A percentile compares a stretch with the other conserved stretches of the same genome.
Evolutionary conservation across 345 rosid genomes (phyloP).

Genomic region (Pugionium cornutum): DNA sequence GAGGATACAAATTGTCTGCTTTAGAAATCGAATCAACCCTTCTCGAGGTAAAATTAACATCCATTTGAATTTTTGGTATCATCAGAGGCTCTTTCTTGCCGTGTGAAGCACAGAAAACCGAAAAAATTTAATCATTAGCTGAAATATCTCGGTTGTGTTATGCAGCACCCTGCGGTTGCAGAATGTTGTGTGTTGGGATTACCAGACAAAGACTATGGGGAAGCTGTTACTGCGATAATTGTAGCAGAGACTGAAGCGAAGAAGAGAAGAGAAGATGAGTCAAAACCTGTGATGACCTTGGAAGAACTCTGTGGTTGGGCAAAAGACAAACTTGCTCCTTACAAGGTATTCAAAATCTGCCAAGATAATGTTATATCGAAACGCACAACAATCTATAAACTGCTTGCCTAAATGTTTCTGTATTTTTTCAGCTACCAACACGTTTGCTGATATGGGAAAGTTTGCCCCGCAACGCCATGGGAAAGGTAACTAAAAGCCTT

Average conservation of each 20-base stretch:
- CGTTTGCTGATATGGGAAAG: slow-evolving; percentile 79
- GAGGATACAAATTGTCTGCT: slow-evolving; percentile 96
- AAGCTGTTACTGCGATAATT: slow-evolving; percentile 71
- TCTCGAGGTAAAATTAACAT: slow-evolving; percentile 59
- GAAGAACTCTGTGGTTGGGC: slow-evolving; percentile 82
- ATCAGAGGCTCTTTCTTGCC: background rate
- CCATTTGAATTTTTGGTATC: background rate
- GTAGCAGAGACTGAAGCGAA: slow-evolving; percentile 57
- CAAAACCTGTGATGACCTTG: slow-evolving; percentile 62
- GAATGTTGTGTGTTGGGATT: slow-evolving; percentile 95
- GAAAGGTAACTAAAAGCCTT: slow-evolving; percentile 59
- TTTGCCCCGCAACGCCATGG: slow-evolving; percentile 97
- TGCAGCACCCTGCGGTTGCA: slow-evolving; percentile 77
- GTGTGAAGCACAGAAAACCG: background rate
- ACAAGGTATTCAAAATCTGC: slow-evolving; percentile 61
- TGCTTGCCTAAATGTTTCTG: background rate
- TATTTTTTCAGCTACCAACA: slow-evolving; percentile 70
- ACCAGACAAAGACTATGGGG: slow-evolving; percentile 86
- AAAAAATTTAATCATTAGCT: background rate
- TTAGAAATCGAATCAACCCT: slow-evolving; percentile 90
- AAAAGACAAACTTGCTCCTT: slow-evolving; percentile 94
- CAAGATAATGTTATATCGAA: background rate
- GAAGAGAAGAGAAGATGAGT: slow-evolving; percentile 49
- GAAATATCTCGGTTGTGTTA: slow-evolving; percentile 20
- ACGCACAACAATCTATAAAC: background rate